Evolutionary conservation across 805 yeast genomes (phyloP), one percentile per base, ranked within the genome.

Genomic region (Wickerhamiella cacticola): DNA sequence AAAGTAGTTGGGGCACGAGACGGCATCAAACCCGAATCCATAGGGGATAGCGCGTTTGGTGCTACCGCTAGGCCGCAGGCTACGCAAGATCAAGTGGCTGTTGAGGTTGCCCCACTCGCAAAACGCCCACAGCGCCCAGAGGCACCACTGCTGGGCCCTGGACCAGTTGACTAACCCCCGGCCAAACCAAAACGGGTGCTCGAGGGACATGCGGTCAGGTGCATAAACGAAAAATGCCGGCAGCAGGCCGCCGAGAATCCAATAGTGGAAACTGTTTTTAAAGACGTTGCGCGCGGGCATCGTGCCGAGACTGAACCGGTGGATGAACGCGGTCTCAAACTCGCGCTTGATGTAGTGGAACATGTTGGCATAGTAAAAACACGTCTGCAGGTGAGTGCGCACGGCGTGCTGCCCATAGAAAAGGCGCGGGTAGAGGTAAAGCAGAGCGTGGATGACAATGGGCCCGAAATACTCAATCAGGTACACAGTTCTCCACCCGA

Each of bases 1-100:
- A 56, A 86, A 81, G 65, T 92, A 92, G 68, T 92, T 92, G 55
- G 98, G 98, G 64, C 86, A 82, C n/a, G 92, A 79, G 29, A 88
- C 83, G 50, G 71, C 65, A 51, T 76, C 72, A 61, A 92, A 92
- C 8, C 89, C 82, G 56, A 84, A 94, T 16, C 95, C 96, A 52
- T 72, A 71, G 19, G 97, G 94, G 56, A 82, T 80, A 43, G 68
- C 73, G 54, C 80, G 80, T 50, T 73, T 78, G 49, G 72, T 77
- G 45, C 76, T 68, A 38, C 76, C 77, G 36, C 68, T 71, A 3
- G 72, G 58, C 57, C 92, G 72, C 54, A 83, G 66, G 24, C 61
- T 53, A 7, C 73, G 58, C 41, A 92, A 74, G 48, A 75, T 78
- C 49, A 73, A 58, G 64, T 92, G 98, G 23, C 84, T 74, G 46